Evolutionary conservation across 768 basidiomycete genomes (phyloP).

Genomic region (Tephrocybe rancida): DNA sequence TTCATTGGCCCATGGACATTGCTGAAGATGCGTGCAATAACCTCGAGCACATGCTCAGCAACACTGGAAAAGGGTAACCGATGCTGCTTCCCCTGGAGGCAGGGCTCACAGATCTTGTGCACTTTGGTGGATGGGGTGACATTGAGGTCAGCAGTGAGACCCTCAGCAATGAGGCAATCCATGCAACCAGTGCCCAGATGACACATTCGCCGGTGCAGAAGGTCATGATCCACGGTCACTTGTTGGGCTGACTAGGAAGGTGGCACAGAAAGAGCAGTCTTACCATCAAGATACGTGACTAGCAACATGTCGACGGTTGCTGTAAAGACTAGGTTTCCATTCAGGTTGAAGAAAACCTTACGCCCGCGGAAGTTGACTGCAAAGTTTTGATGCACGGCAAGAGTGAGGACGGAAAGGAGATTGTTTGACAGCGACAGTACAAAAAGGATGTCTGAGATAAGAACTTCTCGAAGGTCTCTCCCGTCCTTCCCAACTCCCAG

Average conservation of each 20-base stretch:
- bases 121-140: neutral
- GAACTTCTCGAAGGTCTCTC: neutral
- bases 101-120: slow-evolving; percentile 6
- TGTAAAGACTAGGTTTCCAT: neutral
- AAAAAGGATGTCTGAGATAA: slow-evolving; percentile 1
- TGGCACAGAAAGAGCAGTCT: too few relatives aligned
- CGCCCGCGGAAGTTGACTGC: neutral
- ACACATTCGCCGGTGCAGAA: slow-evolving; percentile 4
- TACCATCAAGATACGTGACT: slow-evolving; percentile 3
- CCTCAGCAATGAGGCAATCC: neutral
- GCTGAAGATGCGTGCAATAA: neutral
- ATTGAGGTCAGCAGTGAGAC: neutral
- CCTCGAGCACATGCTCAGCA: neutral
- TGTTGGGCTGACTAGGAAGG: neutral
- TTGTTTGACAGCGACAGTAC: slow-evolving; percentile 2
- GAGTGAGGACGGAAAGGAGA: neutral
- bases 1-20: slow-evolving; percentile 9
- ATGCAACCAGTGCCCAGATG: neutral
- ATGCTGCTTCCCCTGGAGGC: slow-evolving; percentile 6
- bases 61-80: neutral
- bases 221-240: too few relatives aligned
- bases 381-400: neutral
- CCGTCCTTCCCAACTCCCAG: neutral
- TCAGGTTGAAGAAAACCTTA: slow-evolving; percentile 5
- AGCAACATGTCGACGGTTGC: slow-evolving; percentile 1